Base-by-base conservation (phyloP, 208 protist genomes). In the Leishmania turanica region DNA sequence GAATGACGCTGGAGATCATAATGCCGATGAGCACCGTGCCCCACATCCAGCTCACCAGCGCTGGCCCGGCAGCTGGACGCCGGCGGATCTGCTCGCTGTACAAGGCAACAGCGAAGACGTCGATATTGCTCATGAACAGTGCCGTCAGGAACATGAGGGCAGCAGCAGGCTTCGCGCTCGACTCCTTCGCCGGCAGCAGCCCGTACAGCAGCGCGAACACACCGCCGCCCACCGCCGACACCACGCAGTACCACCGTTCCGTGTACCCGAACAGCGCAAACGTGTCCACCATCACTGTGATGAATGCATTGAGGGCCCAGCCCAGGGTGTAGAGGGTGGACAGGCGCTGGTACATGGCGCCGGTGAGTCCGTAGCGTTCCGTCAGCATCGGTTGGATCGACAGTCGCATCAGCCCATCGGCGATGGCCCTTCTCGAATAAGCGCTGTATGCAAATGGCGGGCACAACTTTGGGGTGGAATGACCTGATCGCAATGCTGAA, bases 221-320 rank as follows among this genome's bases (percentile, higher is more conserved):
- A n/a, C 75, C 80, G 40, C 89, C 91, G 42, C 90, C 34, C n/a
- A 95, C 40, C 34, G 84, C 87, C 3, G 89, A 95, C 9, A 89
- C 9, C 45, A 89, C 79, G 51, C 86, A 78, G 90, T 93, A 94
- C 90, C 90, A 97, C 8, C 92, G 89, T 86, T 95, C 95, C 11
- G 89, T 90, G 83, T 95, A 95, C 42, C 90, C 89, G 37, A 92
- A 87, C 21, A 95, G 69, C 11, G 89, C 84, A 56, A 95, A 90
- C 72, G 85, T 88, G 77, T 95, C 93, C 27, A 86, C 89, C 40
- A 95, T 75, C 47, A 91, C 85, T 19, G 89, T 92, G 54, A 86
- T 87, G 73, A 95, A 80, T 64, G 93, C 82, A 77, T 94, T 97
- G 68, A 93, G 80, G 42, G 91, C 87, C 83, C 88, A 93, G 27